Conservation (phyloP, 208 protist species). For the Trichomonas gallinae region DNA sequence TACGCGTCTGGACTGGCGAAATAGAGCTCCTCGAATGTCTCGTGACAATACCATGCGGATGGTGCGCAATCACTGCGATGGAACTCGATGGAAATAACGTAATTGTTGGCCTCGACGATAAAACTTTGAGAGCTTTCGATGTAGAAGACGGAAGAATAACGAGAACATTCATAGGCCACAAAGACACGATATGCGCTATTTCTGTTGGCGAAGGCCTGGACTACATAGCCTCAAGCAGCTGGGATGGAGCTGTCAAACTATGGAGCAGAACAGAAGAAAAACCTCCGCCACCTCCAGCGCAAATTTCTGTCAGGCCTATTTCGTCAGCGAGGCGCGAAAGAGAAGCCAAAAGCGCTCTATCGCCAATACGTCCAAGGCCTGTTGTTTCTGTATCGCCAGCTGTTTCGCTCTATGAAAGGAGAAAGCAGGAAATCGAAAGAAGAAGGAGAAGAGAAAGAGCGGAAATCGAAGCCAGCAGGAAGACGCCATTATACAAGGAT, state of each 20-base stretch:
- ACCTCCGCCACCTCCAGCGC: not conserved
- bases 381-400: not conserved
- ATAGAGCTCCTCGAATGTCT: not conserved
- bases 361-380: not conserved
- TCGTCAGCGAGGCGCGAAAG: not conserved
- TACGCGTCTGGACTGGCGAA: not conserved
- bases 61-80: not conserved
- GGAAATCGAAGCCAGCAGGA: not conserved
- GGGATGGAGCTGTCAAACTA: slow-evolving; percentile 8
- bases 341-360: not conserved
- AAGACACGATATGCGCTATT: not conserved
- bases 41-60: not conserved
- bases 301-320: not conserved
- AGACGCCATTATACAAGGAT: not conserved
- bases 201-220: not conserved
- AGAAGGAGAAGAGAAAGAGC: not conserved
- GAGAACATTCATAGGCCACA: not conserved
- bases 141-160: not conserved
- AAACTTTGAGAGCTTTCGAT: not conserved
- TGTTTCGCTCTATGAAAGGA: not conserved
- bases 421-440: slow-evolving; percentile 7
- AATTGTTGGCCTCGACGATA: not conserved
- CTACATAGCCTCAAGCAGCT: not conserved
- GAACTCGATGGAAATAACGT: not conserved
- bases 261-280: not conserved